Conservation (phyloP, 768 basidiomycete genomes). For the Lactarius evosmus region DNA sequence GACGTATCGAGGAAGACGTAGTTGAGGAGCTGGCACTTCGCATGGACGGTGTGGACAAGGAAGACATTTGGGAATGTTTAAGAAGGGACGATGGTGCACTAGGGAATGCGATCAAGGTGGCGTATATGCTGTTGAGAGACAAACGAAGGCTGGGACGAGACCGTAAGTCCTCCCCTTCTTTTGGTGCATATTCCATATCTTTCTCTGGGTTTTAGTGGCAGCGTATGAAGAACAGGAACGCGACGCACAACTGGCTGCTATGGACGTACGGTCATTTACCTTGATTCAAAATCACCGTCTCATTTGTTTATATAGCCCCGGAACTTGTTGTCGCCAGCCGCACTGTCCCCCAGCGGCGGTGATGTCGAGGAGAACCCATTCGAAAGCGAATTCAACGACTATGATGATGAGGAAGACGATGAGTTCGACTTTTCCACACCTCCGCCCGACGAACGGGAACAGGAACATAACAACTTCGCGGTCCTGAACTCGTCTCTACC, state of each 20-base stretch:
- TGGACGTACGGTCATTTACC: conserved; percentile 60
- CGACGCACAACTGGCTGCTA: conserved; percentile 71
- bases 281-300: conserved; percentile 10
- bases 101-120: conserved; percentile 94
- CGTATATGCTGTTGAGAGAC: conserved; percentile 90
- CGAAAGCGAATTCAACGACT: conserved; percentile 64
- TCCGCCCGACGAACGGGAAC: conserved; percentile 34
- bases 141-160: conserved; percentile 81
- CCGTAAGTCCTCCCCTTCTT: conserved; percentile 50
- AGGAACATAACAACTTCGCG: conserved; percentile 65
- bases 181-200: conserved; percentile 22
- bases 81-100: conserved; percentile 78
- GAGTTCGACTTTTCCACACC: conserved; percentile 49
- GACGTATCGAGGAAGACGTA: conserved; percentile 87
- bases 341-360: conserved; percentile 58
- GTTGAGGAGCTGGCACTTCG: conserved; percentile 75
- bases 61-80: conserved; percentile 86
- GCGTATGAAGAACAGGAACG: conserved; percentile 83
- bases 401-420: conserved; percentile 52
- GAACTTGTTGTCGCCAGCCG: conserved; percentile 62
- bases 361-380: conserved; percentile 78
- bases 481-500: conserved; percentile 89
- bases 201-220: conserved; percentile 48
- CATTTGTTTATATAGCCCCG: conserved; percentile 49
- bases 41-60: conserved; percentile 71